These are phyloP conservation scores for Phaeomoniella chlamydospora DNA, from an alignment of 2,329 filamentous ascomycete genomes.

Conservation along the genomic window DNA sequence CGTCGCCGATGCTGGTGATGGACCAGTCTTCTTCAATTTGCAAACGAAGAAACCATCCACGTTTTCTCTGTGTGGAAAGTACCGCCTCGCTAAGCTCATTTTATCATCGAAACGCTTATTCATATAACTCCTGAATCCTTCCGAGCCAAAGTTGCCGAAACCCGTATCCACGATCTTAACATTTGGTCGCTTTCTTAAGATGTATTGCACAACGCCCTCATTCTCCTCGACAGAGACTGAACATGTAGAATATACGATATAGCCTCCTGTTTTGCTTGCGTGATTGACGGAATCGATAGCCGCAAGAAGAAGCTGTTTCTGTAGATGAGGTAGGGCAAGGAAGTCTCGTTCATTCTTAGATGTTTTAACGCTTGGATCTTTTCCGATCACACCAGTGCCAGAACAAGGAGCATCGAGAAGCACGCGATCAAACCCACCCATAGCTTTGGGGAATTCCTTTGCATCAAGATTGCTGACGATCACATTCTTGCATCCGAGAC, in stretches of 20 bases:
- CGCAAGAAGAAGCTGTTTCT: conserved; percentile 84
- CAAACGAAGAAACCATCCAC: conserved; percentile 98
- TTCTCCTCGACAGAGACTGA: conserved; percentile 89
- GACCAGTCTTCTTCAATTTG: conserved; percentile 87
- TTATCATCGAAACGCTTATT: conserved; percentile 82
- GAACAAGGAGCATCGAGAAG: conserved; percentile 91
- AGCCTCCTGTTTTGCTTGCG: conserved; percentile 79
- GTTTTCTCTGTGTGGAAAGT: conserved; percentile 85
- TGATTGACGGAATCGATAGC: conserved; percentile 95
- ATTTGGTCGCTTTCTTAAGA: conserved; percentile 79
- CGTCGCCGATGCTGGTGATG: conserved; percentile 39
- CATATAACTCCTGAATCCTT: conserved; percentile 81
- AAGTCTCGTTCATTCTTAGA: conserved; percentile 97
- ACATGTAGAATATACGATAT: conserved; percentile 93
- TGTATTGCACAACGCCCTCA: conserved; percentile 88
- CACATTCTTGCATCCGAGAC: conserved; percentile 82
- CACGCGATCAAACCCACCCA: conserved; percentile 91
- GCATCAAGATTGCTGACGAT: conserved; percentile 95
- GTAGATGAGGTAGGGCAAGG: conserved; percentile 78
- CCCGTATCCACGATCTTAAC: conserved; percentile 87
- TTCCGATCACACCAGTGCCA: conserved; percentile 92
- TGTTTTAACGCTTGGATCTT: conserved; percentile 93
- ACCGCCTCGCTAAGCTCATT: conserved; percentile 69
- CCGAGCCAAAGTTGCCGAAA: conserved; percentile 67
- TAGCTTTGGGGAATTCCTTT: conserved; percentile 80